Evolutionary conservation across 805 yeast species (phyloP).

Genomic region (Candida vaughaniae): DNA sequence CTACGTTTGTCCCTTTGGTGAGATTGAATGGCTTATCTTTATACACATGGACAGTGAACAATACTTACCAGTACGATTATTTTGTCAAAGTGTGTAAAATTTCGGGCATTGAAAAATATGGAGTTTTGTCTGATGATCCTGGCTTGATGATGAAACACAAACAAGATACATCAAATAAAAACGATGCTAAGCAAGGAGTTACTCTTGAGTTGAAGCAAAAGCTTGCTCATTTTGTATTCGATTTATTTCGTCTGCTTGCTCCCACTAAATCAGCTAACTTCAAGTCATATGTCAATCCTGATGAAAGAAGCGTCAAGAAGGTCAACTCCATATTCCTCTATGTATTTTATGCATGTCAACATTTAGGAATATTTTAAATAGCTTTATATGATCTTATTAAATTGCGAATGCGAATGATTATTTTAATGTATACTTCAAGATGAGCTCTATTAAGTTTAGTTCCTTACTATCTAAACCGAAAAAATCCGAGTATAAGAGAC

Average conservation of each 20-base stretch:
- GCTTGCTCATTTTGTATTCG: conserved; percentile 2
- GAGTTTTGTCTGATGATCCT: conserved; percentile 37
- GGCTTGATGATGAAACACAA: conserved; percentile 25
- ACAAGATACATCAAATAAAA: background rate
- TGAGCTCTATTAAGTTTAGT: conserved; percentile 29
- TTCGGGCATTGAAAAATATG: conserved; percentile 29
- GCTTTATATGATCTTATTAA: too few relatives aligned
- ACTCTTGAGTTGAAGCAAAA: conserved; percentile 1
- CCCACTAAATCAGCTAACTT: background rate
- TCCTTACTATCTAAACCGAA: conserved; percentile 34
- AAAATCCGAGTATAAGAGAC: conserved; percentile 17
- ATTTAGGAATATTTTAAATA: conserved; percentile 3
- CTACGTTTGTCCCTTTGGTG: conserved; percentile 36
- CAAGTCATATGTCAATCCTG: conserved; percentile 4
- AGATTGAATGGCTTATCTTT: conserved; percentile 30
- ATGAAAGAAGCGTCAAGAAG: background rate
- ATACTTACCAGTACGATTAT: conserved; percentile 32
- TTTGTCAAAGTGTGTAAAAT: conserved; percentile 24
- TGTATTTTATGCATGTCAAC: conserved; percentile 4
- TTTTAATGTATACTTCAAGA: background rate
- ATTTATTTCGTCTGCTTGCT: background rate
- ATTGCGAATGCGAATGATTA: too few relatives aligned
- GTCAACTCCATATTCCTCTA: background rate
- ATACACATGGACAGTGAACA: conserved; percentile 42
- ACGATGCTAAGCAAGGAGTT: background rate